Evolutionary conservation across 2,329 filamentous ascomycete species (phyloP).

Genomic region (Scedosporium boydii): DNA sequence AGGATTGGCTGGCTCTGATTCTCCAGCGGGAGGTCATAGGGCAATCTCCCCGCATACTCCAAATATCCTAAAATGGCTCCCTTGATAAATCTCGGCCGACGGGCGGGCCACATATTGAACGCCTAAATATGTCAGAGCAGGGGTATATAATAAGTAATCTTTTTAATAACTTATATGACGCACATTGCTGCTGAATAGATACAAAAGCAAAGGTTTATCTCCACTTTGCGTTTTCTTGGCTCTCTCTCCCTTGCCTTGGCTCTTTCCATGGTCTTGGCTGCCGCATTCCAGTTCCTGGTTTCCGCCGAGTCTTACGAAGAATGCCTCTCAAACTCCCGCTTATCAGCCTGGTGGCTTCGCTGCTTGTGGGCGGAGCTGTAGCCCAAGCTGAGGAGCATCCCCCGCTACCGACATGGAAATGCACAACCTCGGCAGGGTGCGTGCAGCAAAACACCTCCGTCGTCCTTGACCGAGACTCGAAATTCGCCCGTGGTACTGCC

Average conservation of each 20-base stretch:
- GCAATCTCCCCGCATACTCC: not conserved
- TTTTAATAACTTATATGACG: too few relatives aligned
- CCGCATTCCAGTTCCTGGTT: too few relatives aligned
- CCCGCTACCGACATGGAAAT: constrained; percentile 39
- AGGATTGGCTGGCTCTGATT: too few relatives aligned
- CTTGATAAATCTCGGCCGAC: not conserved
- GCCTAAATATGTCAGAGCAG: not conserved
- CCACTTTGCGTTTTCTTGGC: too few relatives aligned
- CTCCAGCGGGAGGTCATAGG: not conserved
- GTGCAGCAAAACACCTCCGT: constrained; percentile 34
- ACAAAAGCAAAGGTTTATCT: too few relatives aligned
- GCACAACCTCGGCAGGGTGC: constrained; percentile 39
- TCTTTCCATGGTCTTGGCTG: too few relatives aligned
- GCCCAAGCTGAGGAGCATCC: constrained; percentile 33
- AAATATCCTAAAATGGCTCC: not conserved
- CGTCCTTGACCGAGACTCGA: constrained; percentile 37
- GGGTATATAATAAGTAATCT: too few relatives aligned
- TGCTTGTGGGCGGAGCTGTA: not conserved
- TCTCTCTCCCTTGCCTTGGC: too few relatives aligned
- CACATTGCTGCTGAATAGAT: too few relatives aligned
- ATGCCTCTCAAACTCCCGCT: not conserved
- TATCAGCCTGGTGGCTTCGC: not conserved
- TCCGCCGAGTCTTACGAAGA: not conserved
- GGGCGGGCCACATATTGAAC: not conserved
- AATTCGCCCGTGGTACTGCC: constrained; percentile 30